Base-by-base conservation (phyloP, 2,329 filamentous ascomycete species). In the Aspergillus fructus region DNA sequence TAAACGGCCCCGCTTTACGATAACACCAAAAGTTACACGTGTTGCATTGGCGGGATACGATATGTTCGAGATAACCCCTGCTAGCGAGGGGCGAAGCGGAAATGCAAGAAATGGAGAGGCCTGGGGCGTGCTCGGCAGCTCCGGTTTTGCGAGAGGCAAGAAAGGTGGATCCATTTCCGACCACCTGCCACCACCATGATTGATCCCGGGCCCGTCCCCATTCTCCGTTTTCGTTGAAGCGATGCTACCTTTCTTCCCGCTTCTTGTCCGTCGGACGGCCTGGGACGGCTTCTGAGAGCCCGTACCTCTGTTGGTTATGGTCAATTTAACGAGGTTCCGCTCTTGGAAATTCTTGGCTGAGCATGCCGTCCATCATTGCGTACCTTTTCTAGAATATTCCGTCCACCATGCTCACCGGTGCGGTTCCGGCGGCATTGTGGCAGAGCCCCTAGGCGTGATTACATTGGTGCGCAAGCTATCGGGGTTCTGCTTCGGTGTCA, bases 31-130 rank as follows among this genome's bases (percentile, higher is more conserved):
- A 7, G 66, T 53, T 62, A 64, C 49, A 70, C 69, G 27, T 72
- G 70, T 61, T 58, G 66, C 27, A 67, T 65, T 17, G 64, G 67
- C 49, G 70, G 70, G 59, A 61, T 68, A 23, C 71, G 70, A 63
- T 71, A 67, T 49, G 69, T 68, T 42, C 68, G 71, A 49, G 65
- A 66, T 27, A 68, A 68, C 8, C 12, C 12, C 21, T 11, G 59
- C 61, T 8, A 37, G 9, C 43, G 46, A 5, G 62, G 56, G 12
- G 43, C 19, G 55, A 63, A 24, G 49, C 58, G 21, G 66, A 68
- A 55, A 65, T 65, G 24, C 65, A 69, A 39, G 67, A 37, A 37
- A 37, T 37, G 34, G 34, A 37, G 13, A 8, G 27, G 15, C 34
- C 34, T 37, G 34, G 34, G 34, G 34, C 34, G 13, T 37, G 12